A percentile compares a stretch with the other conserved stretches of the same genome.
These are phyloP conservation scores for Pleurotus eryngii DNA, from an alignment of 768 basidiomycete genomes.

Conservation along the genomic window DNA sequence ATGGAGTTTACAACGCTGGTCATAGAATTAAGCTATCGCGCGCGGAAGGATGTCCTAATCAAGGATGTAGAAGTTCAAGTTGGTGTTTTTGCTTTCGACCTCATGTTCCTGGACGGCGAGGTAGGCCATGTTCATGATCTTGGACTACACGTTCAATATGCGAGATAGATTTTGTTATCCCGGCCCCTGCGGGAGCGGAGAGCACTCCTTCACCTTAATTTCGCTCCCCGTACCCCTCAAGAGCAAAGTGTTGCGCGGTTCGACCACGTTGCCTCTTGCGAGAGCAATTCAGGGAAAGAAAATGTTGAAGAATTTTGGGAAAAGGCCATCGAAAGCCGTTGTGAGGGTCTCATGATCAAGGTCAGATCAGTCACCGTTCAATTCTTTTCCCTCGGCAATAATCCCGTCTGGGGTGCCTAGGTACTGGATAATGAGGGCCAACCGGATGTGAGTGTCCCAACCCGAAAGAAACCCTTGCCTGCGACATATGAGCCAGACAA, in stretches of 20 bases:
- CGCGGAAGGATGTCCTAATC: constrained; percentile 77
- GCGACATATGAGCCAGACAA: constrained; percentile 92
- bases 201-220: constrained; percentile 54
- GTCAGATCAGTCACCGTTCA: constrained; percentile 25
- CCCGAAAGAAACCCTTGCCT: constrained; percentile 63
- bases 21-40: constrained; percentile 71
- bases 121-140: constrained; percentile 37
- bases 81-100: constrained; percentile 84
- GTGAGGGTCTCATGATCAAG: constrained; percentile 96
- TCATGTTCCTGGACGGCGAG: constrained; percentile 81
- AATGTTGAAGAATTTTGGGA: constrained; percentile 74
- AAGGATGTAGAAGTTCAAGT: constrained; percentile 75
- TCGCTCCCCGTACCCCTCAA: constrained; percentile 50
- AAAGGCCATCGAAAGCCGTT: constrained; percentile 68
- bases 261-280: constrained; percentile 69
- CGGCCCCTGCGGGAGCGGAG: constrained; percentile 72
- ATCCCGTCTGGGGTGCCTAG: constrained; percentile 27
- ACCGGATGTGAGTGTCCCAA: constrained; percentile 32
- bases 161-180: constrained; percentile 58
- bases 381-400: background rate
- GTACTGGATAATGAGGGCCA: constrained; percentile 58
- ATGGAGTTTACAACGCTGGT: background rate
- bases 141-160: constrained; percentile 5
- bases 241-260: constrained; percentile 54
- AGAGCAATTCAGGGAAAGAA: constrained; percentile 59